Evolutionary conservation across 2,329 filamentous ascomycete species (phyloP).

Genomic region (Alternaria burnsii): DNA sequence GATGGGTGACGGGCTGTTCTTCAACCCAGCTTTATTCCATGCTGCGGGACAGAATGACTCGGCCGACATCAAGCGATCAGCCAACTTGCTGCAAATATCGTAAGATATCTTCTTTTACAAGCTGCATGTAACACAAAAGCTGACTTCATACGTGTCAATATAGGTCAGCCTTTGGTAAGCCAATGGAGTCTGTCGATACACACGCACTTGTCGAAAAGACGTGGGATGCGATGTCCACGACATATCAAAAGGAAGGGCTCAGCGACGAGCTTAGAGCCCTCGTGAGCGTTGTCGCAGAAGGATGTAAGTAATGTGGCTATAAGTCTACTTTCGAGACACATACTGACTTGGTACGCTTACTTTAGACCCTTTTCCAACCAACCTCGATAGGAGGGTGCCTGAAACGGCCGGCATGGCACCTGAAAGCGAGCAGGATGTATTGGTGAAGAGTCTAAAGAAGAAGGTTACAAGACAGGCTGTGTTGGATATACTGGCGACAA

Average conservation of each 20-base stretch:
- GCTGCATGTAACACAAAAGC: not conserved
- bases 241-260: conserved; percentile 49
- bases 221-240: conserved; percentile 54
- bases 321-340: not conserved
- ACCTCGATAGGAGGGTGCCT: conserved; percentile 66
- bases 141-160: not conserved
- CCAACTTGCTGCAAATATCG: conserved; percentile 70
- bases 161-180: conserved; percentile 64
- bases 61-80: conserved; percentile 60
- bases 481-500: conserved; percentile 52
- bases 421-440: conserved; percentile 64
- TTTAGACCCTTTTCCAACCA: conserved; percentile 64
- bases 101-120: conserved; percentile 62
- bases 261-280: conserved; percentile 58
- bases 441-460: conserved; percentile 56
- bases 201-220: conserved; percentile 58
- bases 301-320: conserved; percentile 51
- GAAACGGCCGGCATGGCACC: conserved; percentile 67
- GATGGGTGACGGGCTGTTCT: conserved; percentile 69
- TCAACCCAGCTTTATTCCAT: conserved; percentile 70
- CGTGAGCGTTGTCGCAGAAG: conserved; percentile 63
- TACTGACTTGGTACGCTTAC: not conserved
- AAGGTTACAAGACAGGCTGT: conserved; percentile 53
- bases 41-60: conserved; percentile 67
- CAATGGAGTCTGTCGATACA: conserved; percentile 69